Evolutionary conservation across 768 basidiomycete genomes (phyloP).

Genomic region (Goffeauzyma gilvescens): DNA sequence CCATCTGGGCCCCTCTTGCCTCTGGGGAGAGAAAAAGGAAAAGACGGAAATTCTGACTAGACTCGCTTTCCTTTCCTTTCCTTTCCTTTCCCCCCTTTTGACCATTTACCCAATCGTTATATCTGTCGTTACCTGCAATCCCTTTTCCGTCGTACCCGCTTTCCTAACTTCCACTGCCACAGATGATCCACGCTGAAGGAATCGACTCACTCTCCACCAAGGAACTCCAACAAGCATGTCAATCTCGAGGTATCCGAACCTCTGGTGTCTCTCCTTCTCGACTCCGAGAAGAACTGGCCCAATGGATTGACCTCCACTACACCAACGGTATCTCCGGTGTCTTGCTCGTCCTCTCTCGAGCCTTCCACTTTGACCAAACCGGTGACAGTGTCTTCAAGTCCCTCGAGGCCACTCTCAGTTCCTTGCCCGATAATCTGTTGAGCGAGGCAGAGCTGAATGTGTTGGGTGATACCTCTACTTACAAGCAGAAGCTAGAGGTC

Average conservation of each 20-base stretch:
- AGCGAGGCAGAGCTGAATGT: constrained; percentile 96
- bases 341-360: constrained; percentile 76
- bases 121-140: too few species aligned
- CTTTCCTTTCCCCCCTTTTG: too few species aligned
- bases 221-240: constrained; percentile 81
- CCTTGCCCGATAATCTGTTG: constrained; percentile 85
- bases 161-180: too few species aligned
- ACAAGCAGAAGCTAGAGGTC: constrained; percentile 96
- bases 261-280: constrained; percentile 68
- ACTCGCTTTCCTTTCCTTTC: background rate
- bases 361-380: constrained; percentile 78
- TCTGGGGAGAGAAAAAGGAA: too few species aligned
- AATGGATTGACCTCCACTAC: constrained; percentile 87
- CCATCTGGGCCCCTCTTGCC: too few species aligned
- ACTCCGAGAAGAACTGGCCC: constrained; percentile 68
- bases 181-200: constrained; percentile 74
- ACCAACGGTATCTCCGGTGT: constrained; percentile 81
- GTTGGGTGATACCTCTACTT: constrained; percentile 68
- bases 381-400: constrained; percentile 67
- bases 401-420: constrained; percentile 74
- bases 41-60: too few species aligned
- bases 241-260: constrained; percentile 82
- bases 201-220: constrained; percentile 74
- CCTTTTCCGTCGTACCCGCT: too few species aligned
- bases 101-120: too few species aligned